Percentiles rank a stretch among this genome's conserved stretches.
Conservation (phyloP, 495 filamentous ascomycete species). For the Tuber magnatum region DNA sequence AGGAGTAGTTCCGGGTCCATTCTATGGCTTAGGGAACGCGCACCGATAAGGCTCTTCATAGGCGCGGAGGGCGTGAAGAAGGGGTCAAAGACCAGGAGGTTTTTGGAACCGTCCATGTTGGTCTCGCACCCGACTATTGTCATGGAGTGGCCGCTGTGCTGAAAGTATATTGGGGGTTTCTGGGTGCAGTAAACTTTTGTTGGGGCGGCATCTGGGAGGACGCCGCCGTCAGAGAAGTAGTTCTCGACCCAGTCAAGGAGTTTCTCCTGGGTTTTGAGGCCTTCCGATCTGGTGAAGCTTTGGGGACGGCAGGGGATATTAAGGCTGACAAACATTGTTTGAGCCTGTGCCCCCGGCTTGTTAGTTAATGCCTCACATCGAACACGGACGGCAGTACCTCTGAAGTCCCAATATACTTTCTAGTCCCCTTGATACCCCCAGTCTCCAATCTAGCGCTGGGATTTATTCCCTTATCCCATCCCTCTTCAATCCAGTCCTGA, state of each 20-base stretch:
- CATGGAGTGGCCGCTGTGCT: conserved; percentile 82
- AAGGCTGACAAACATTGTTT: conserved; percentile 67
- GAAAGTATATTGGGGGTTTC: conserved; percentile 81
- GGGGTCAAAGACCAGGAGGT: conserved; percentile 84
- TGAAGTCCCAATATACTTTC: conserved; percentile 93
- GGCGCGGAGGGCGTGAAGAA: conserved; percentile 64
- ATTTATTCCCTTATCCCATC: conserved; percentile 86
- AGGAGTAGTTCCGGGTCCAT: conserved; percentile 52
- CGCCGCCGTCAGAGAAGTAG: conserved; percentile 55
- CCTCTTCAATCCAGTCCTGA: conserved; percentile 81
- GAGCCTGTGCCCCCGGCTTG: conserved; percentile 51
- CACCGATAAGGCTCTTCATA: conserved; percentile 53
- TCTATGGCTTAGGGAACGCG: conserved; percentile 43
- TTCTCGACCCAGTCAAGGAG: conserved; percentile 62
- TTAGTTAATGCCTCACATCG: conserved; percentile 23
- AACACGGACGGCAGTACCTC: conserved; percentile 54
- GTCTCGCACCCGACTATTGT: conserved; percentile 84
- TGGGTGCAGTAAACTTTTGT: conserved; percentile 59
- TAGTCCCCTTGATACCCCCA: conserved; percentile 75
- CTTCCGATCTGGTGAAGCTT: conserved; percentile 40
- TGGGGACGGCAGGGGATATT: conserved; percentile 46
- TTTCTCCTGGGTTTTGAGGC: conserved; percentile 48
- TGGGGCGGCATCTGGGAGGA: conserved; percentile 16
- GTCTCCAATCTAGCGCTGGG: conserved; percentile 66
- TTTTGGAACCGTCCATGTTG: conserved; percentile 55